Conservation (phyloP, 495 filamentous ascomycete species). For the Bacidia gigantensis region DNA sequence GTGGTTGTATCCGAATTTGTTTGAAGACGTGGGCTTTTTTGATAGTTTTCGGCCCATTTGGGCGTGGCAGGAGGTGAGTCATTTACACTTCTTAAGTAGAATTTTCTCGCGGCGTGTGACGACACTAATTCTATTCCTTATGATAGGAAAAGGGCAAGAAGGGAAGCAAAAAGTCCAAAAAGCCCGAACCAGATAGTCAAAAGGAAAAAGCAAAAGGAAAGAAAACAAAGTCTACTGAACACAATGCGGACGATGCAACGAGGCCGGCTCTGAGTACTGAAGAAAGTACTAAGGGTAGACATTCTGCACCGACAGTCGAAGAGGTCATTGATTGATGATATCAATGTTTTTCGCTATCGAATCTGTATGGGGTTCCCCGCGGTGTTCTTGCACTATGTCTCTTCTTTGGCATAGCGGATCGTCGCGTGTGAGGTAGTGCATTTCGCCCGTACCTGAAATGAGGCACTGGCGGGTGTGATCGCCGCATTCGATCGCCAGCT, state of each 20-base stretch:
- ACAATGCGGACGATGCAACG: neutral
- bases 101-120: neutral
- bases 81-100: neutral
- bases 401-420: no score
- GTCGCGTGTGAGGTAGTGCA: no score
- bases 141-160: constrained; percentile 10
- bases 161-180: constrained; percentile 9
- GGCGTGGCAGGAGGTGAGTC: constrained; percentile 92
- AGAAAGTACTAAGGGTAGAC: constrained; percentile 3
- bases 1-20: constrained; percentile 96
- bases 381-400: no score
- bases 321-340: constrained; percentile 8
- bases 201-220: neutral
- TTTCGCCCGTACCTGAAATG: no score
- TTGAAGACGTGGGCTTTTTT: constrained; percentile 97
- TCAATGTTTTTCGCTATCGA: neutral
- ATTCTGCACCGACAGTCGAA: constrained; percentile 14
- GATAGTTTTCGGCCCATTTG: constrained; percentile 94
- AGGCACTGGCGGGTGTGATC: no score
- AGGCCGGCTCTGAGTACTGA: neutral
- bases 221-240: neutral
- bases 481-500: no score
- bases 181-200: neutral
- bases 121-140: neutral
- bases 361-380: no score